These are phyloP conservation scores for Vachellia collinsii DNA, from an alignment of 306 rosid genomes.

Conservation along the genomic window DNA sequence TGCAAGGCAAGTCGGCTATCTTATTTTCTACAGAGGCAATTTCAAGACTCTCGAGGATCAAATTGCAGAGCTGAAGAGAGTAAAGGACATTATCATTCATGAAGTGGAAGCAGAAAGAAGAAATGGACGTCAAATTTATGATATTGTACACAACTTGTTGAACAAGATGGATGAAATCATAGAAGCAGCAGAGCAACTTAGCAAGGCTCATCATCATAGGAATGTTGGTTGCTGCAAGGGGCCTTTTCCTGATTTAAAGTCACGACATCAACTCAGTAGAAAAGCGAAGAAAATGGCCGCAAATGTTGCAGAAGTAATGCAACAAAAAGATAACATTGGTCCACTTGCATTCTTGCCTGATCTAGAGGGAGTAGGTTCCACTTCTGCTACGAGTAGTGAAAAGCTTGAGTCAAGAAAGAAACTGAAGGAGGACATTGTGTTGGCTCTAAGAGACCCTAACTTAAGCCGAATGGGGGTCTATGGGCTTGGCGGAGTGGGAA, in stretches of 20 bases:
- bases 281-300: not conserved
- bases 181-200: not conserved
- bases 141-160: not conserved
- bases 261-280: constrained; percentile 9
- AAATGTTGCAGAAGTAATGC: not conserved
- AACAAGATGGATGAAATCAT: not conserved
- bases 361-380: not conserved
- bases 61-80: not conserved
- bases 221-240: not conserved
- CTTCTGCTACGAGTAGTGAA: not conserved
- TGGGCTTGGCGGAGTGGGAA: not conserved
- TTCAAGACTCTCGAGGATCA: not conserved
- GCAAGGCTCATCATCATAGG: not conserved
- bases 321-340: not conserved
- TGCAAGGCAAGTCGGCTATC: not conserved
- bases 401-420: not conserved
- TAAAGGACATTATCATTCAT: not conserved
- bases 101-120: not conserved
- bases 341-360: not conserved
- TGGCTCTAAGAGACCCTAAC: not conserved
- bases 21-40: not conserved
- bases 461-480: not conserved
- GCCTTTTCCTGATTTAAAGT: constrained; percentile 11
- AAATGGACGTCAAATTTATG: not conserved
- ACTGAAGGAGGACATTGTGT: not conserved